Conservation (phyloP, 805 yeast species). For the Candida loeiensis region DNA sequence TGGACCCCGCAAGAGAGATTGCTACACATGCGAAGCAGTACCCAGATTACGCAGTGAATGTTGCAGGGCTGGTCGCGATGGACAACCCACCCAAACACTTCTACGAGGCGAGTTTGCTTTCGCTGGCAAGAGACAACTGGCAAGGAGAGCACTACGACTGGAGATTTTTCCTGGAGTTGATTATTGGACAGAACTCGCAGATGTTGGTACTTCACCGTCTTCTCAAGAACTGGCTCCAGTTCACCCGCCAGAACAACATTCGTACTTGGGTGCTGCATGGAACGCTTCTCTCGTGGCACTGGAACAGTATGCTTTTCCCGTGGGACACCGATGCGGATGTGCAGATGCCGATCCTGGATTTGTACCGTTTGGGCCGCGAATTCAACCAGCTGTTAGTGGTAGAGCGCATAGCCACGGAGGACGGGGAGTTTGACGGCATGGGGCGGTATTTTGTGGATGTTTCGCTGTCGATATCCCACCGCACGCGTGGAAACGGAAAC, state of each 20-base stretch:
- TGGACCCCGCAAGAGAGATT: conserved; percentile 18
- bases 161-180: conserved; percentile 23
- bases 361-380: conserved; percentile 16
- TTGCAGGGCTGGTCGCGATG: conserved; percentile 15
- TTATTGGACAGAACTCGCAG: conserved; percentile 16
- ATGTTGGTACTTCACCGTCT: conserved; percentile 16
- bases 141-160: conserved; percentile 27
- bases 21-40: conserved; percentile 11
- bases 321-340: conserved; percentile 26
- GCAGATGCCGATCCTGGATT: conserved; percentile 22
- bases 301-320: conserved; percentile 23
- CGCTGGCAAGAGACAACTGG: conserved; percentile 10
- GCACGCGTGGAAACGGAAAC: conserved; percentile 49
- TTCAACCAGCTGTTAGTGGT: conserved; percentile 21
- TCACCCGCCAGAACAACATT: conserved; percentile 18
- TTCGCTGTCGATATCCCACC: conserved; percentile 20
- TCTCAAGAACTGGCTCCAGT: conserved; percentile 17
- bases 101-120: conserved; percentile 18
- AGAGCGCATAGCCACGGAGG: conserved; percentile 13
- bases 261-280: conserved; percentile 26
- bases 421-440: conserved; percentile 19
- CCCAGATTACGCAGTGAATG: conserved; percentile 16
- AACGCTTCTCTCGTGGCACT: conserved; percentile 19
- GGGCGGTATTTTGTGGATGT: conserved; percentile 24
- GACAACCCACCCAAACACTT: conserved; percentile 21